Evolutionary conservation across 305 asterid species (phyloP), one percentile per base, ranked within the genome.

Genomic region (Fraxinus paxiana): DNA sequence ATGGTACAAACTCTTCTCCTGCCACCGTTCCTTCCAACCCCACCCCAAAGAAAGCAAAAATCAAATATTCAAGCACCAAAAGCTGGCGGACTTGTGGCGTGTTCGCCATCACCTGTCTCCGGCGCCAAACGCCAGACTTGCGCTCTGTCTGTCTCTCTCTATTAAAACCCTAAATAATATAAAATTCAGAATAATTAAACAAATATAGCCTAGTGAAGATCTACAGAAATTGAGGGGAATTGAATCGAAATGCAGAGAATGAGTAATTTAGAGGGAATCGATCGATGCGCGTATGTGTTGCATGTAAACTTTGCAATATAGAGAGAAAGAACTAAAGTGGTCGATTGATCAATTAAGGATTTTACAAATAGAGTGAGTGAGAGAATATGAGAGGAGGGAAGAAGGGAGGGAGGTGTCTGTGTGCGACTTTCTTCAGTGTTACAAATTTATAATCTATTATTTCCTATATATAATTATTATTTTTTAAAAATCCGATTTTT

Each of bases 21-120:
- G 51, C 20, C 24, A 80, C 73, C 76, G 65, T n/a, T 26, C 73
- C 24, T 17, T 17, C 77, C 67, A 90, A 85, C 78, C 82, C 83
- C 75, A 84, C 80, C 82, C 76, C 79, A 75, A 75, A 18, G 10
- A 56, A 18, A 17, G 26, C 43, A 48, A 35, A 59, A 82, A 82
- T 24, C 48, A 79, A 76, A 83, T 33, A 35, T 75, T 83, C 81
- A 76, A 79, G 81, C 33, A 80, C 43, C 76, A 83, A 72, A 59
- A 72, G 80, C 37, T 73, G 89, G 91, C 90, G 88, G 91, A 82
- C 87, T 83, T 83, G 87, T 80, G 95, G 95, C 89, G 87, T 90
- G 90, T 89, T 94, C 95, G 92, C 94, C 97, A 93, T 93, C 92
- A 90, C 90, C 91, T 70, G 82, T 41, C 82, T 79, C 13, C 81